These are phyloP conservation scores for Turritis glabra DNA, from an alignment of 345 rosid species.

Conservation along the genomic window DNA sequence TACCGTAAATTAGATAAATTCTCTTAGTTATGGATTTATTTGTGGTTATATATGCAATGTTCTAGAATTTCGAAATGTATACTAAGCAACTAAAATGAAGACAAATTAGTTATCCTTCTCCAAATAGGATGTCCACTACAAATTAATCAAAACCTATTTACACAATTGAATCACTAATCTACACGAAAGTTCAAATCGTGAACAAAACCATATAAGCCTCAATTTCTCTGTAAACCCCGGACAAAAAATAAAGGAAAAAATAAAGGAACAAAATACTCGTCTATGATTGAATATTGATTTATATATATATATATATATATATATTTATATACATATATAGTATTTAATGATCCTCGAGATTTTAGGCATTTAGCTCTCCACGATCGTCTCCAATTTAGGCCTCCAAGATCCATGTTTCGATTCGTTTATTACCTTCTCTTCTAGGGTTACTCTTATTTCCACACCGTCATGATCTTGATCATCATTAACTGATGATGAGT, in stretches of 20 bases:
- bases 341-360: slow-evolving; percentile 8
- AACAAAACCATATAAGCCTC: slow-evolving; percentile 17
- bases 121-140: neutral
- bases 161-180: neutral
- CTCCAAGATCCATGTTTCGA: slow-evolving; percentile 39
- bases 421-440: slow-evolving; percentile 33
- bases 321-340: neutral
- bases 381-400: slow-evolving; percentile 42
- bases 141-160: neutral
- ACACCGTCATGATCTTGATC: slow-evolving; percentile 12
- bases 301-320: no score
- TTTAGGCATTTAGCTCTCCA: slow-evolving; percentile 31
- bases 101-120: neutral
- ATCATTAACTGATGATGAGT: slow-evolving; percentile 20
- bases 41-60: neutral
- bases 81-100: neutral
- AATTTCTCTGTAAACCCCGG: slow-evolving; percentile 21
- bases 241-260: slow-evolving; percentile 12
- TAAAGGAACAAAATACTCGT: neutral
- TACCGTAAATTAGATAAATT: neutral
- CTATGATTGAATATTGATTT: neutral
- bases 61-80: no score
- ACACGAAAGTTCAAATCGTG: neutral
- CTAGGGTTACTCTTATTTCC: slow-evolving; percentile 29
- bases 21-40: neutral